phyloP scores from a whole-genome alignment of 768 basidiomycete genomes.

The Lactarius tabidus region DNA sequence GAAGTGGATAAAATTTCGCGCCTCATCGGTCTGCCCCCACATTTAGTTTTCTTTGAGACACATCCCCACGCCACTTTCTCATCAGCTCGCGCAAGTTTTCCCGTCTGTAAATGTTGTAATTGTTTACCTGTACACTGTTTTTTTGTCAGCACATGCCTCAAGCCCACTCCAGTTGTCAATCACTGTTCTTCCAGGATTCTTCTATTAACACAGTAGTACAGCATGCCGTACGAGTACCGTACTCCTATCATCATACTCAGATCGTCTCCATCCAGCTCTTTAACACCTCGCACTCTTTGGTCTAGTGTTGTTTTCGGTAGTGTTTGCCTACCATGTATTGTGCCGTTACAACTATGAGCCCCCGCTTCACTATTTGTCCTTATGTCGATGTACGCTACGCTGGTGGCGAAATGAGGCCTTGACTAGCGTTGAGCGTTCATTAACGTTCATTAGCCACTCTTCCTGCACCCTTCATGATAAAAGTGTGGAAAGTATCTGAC shows the following conservation, averaged over 20 bases:
- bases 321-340: background rate
- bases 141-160: background rate
- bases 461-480: too few species aligned
- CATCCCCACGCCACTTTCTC: constrained; percentile 4
- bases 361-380: background rate
- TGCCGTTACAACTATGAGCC: constrained; percentile 13
- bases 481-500: too few species aligned
- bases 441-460: too few species aligned
- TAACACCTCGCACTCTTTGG: background rate
- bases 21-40: background rate
- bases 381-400: background rate
- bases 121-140: constrained; percentile 18
- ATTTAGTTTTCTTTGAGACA: constrained; percentile 5
- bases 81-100: constrained; percentile 6
- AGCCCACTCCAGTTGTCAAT: constrained; percentile 4
- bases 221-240: background rate
- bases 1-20: constrained; percentile 17
- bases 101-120: constrained; percentile 15
- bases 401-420: too few species aligned
- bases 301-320: constrained; percentile 1
- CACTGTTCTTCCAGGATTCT: constrained; percentile 12
- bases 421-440: too few species aligned
- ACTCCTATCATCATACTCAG: constrained; percentile 4
- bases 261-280: background rate
- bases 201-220: constrained; percentile 19